These are phyloP conservation scores for Diddensiella transvaalensis DNA, from an alignment of 805 yeast species.

Conservation along the genomic window DNA sequence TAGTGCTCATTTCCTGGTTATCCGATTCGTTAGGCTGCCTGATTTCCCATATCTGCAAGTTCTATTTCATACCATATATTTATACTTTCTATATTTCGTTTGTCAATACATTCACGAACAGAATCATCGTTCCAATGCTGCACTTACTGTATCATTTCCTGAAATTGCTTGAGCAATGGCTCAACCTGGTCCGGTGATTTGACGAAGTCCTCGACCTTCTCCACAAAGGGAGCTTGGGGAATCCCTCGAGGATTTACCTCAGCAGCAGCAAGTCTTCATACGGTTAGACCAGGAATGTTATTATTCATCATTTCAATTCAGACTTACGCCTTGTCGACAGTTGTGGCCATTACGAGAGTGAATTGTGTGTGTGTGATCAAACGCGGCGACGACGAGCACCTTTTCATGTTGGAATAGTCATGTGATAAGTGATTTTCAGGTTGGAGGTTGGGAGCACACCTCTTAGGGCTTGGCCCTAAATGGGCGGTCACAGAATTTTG, in stretches of 20 bases:
- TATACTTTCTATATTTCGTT: conserved; percentile 69
- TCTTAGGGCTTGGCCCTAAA: conserved; percentile 2
- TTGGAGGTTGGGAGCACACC: background rate
- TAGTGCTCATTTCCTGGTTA: conserved; percentile 41
- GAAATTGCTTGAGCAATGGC: conserved; percentile 65
- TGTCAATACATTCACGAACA: background rate
- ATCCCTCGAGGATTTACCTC: conserved; percentile 81
- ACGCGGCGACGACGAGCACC: too few relatives aligned
- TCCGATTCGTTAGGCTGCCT: too few relatives aligned
- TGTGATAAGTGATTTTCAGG: background rate
- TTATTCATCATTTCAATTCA: too few relatives aligned
- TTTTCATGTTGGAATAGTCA: conserved; percentile 3
- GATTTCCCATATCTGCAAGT: too few relatives aligned
- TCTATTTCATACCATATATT: conserved; percentile 84
- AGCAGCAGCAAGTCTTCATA: background rate
- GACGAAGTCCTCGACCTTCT: conserved; percentile 70
- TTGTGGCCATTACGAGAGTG: too few relatives aligned
- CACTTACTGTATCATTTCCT: conserved; percentile 65
- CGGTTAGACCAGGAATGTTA: too few relatives aligned
- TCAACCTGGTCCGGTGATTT: conserved; percentile 70
- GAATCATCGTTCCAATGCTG: background rate
- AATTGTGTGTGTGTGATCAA: too few relatives aligned
- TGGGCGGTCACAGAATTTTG: background rate
- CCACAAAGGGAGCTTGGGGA: conserved; percentile 94
- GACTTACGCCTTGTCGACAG: too few relatives aligned